Conservation (phyloP, 2,329 filamentous ascomycete genomes). For the Colletotrichum cereale region DNA sequence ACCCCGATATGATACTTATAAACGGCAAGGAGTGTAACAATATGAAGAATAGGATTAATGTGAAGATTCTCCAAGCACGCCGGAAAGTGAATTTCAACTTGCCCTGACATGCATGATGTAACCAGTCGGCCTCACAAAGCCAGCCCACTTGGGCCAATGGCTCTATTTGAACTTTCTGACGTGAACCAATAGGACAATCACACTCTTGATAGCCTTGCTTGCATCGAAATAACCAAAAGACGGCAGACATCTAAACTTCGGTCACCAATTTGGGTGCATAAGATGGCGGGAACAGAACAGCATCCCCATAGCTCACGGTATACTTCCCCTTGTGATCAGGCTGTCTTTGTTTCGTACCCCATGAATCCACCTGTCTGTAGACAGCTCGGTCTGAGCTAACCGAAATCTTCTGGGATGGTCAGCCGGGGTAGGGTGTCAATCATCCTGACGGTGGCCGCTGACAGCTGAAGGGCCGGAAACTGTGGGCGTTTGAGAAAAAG, state of each 20-base stretch:
- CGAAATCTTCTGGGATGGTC: too few species aligned
- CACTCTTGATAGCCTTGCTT: not conserved
- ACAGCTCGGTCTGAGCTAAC: not conserved
- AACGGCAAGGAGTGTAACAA: not conserved
- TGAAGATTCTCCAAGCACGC: not conserved
- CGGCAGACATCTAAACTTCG: not conserved
- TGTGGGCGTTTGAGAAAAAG: constrained; percentile 17
- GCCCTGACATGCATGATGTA: not conserved
- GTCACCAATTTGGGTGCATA: too few species aligned
- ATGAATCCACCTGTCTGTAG: not conserved
- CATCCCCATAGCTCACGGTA: not conserved
- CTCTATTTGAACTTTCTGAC: not conserved
- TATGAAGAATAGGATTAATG: not conserved
- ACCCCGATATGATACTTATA: constrained; percentile 6
- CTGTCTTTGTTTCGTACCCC: not conserved
- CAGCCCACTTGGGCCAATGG: not conserved
- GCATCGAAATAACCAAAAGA: not conserved
- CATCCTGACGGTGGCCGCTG: not conserved
- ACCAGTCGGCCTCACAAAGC: not conserved
- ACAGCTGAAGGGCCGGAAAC: constrained; percentile 12
- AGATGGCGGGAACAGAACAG: not conserved
- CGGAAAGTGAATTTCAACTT: too few species aligned
- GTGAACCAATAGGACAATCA: not conserved
- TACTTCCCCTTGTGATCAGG: not conserved
- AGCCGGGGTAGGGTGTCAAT: not conserved